Base-by-base conservation (phyloP, 495 filamentous ascomycete genomes). In the Chaetomium fimeti region DNA sequence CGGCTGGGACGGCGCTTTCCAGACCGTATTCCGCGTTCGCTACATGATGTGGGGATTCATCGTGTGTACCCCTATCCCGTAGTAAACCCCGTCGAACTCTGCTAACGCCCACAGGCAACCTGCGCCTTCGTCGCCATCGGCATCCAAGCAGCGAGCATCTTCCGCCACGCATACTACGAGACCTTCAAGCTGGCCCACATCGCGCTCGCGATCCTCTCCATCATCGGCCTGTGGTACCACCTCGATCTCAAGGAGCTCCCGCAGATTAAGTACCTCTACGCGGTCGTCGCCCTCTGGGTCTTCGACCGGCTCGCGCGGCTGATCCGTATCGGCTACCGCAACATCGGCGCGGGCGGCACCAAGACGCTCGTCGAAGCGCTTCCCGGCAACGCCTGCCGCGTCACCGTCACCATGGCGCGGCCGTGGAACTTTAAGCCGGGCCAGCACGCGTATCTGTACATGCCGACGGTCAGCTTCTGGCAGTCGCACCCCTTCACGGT, bases 111-210 rank as follows among this genome's bases (percentile, higher is more conserved):
- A 29, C 66, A 87, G 84, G 77, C 76, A 29, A 85, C 85, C 0
- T 73, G 80, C 51, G 80, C 87, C 0, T 85, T 93, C 73, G 71
- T 87, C 36, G 79, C 82, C 52, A 85, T 96, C 38, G 64, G 78
- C 18, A 74, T 91, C 45, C 91, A 94, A 71, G 89, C 92, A 3
- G 82, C 84, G 13, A 93, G 91, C 15, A 82, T 87, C 22, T 78
- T 95, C 57, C 84, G 92, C 42, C 92, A 96, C 75, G 90, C 91
- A n/a, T 93, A 89, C 72, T 96, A 96, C 73, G 92, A 96, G 74
- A 87, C 83, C 0, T 96, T 96, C 79, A 84, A 95, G 64, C 76
- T 90, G 60, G 67, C 91, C 24, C 92, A 96, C 72, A 92, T 94
- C 61, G 71, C 85, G 8, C 83, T 86, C 27, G 89, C 87, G 36